Evolutionary conservation across 2,329 filamentous ascomycete genomes (phyloP).

Genomic region (Tolypocladium capitatum): DNA sequence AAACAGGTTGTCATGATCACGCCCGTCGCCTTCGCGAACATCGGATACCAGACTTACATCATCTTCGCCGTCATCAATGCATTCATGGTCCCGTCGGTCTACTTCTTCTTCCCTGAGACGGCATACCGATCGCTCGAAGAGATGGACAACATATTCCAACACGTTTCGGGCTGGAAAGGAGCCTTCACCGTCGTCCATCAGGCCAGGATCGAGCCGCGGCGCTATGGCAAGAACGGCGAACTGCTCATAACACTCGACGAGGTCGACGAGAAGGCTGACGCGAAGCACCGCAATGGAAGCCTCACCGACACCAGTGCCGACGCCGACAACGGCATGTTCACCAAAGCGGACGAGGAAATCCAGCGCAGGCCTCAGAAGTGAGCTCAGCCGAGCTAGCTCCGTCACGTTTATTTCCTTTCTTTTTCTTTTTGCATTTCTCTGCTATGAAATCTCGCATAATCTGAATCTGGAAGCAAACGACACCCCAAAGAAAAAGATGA

Average conservation of each 20-base stretch:
- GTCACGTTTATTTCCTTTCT: not conserved
- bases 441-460: not conserved
- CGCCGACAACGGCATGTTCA: slow-evolving; percentile 15
- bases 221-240: slow-evolving; percentile 47
- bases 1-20: slow-evolving; percentile 45
- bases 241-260: slow-evolving; percentile 34
- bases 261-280: slow-evolving; percentile 21
- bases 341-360: slow-evolving; percentile 20
- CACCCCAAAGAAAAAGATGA: not conserved
- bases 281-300: slow-evolving; percentile 15
- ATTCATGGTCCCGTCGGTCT: slow-evolving; percentile 42
- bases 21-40: slow-evolving; percentile 42
- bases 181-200: slow-evolving; percentile 23
- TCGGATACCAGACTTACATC: slow-evolving; percentile 47
- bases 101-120: slow-evolving; percentile 54
- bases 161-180: slow-evolving; percentile 30
- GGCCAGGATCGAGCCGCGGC: slow-evolving; percentile 33
- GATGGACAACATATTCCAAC: slow-evolving; percentile 52
- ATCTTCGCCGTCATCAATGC: slow-evolving; percentile 55
- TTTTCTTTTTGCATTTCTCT: not conserved
- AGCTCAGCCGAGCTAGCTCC: not conserved
- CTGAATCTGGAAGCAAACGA: not conserved
- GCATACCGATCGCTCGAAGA: slow-evolving; percentile 51
- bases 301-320: slow-evolving; percentile 11
- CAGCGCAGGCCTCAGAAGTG: slow-evolving; percentile 10